Percentiles rank a stretch among this genome's conserved stretches.
Conservation (phyloP, 2,329 filamentous ascomycete genomes). For the Daldinia sp. region DNA sequence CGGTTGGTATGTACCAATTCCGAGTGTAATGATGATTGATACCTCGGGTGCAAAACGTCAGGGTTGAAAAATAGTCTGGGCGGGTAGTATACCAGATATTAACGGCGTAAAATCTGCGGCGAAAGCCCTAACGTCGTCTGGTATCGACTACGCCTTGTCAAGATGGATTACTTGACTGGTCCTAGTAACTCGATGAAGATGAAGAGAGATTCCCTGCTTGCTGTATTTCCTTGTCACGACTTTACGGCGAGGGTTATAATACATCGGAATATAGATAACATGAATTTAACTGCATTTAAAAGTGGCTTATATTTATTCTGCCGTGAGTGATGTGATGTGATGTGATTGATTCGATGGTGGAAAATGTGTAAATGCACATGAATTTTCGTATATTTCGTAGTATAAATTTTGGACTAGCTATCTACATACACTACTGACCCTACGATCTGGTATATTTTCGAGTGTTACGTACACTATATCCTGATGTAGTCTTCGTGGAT, state of each 20-base stretch:
- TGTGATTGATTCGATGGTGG: neutral
- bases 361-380: neutral
- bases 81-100: constrained; percentile 20
- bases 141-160: constrained; percentile 24
- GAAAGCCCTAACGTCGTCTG: constrained; percentile 34
- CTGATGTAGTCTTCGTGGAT: too few relatives aligned
- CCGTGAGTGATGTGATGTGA: neutral
- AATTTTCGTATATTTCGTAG: too few relatives aligned
- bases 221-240: constrained; percentile 46
- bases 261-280: constrained; percentile 42
- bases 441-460: too few relatives aligned
- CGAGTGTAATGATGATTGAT: constrained; percentile 45
- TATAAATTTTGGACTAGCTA: too few relatives aligned
- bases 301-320: neutral
- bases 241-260: constrained; percentile 50
- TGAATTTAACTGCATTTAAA: constrained; percentile 23
- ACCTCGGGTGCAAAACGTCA: constrained; percentile 43
- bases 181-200: constrained; percentile 38
- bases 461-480: too few relatives aligned
- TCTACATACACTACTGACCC: too few relatives aligned
- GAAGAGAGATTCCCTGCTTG: constrained; percentile 39
- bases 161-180: constrained; percentile 33
- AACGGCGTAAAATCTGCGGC: constrained; percentile 25
- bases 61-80: constrained; percentile 34
- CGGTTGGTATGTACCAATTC: constrained; percentile 35